Evolutionary conservation across 495 filamentous ascomycete species (phyloP).

Genomic region (Lindgomyces ingoldianus): DNA sequence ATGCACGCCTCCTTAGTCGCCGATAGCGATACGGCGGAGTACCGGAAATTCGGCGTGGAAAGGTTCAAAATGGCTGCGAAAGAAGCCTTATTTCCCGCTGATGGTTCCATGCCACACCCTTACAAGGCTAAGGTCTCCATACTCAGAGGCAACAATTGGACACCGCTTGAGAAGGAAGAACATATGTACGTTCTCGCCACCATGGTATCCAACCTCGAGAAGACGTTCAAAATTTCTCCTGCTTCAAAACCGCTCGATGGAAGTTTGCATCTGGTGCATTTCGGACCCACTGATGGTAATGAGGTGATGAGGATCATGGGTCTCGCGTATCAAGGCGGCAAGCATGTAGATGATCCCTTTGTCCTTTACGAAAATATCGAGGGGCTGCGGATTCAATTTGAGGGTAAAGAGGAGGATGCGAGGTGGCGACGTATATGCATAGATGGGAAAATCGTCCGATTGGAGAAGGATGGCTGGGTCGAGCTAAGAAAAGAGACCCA

Average conservation of each 20-base stretch:
- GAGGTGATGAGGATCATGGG: slow-evolving; percentile 74
- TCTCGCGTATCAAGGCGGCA: slow-evolving; percentile 70
- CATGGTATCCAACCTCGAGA: slow-evolving; percentile 76
- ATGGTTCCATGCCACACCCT: slow-evolving; percentile 62
- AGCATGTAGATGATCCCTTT: slow-evolving; percentile 61
- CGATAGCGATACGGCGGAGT: slow-evolving; percentile 78
- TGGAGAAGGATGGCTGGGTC: slow-evolving; percentile 72
- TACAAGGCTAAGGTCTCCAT: slow-evolving; percentile 65
- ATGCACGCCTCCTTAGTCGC: slow-evolving; percentile 85
- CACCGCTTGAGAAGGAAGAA: slow-evolving; percentile 44
- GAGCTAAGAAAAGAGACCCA: slow-evolving; percentile 54
- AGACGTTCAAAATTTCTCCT: slow-evolving; percentile 76
- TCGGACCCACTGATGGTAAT: slow-evolving; percentile 62
- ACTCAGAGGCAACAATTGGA: slow-evolving; percentile 38
- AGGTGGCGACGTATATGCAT: slow-evolving; percentile 84
- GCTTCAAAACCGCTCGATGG: slow-evolving; percentile 65
- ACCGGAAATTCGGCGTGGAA: slow-evolving; percentile 69
- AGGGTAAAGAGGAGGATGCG: slow-evolving; percentile 59
- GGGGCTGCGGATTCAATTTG: slow-evolving; percentile 63
- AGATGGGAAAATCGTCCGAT: slow-evolving; percentile 78
- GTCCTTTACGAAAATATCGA: slow-evolving; percentile 70
- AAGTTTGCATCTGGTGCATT: slow-evolving; percentile 68
- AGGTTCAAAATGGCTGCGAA: slow-evolving; percentile 82
- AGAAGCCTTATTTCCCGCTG: slow-evolving; percentile 64
- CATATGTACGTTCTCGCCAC: slow-evolving; percentile 77